These are phyloP conservation scores for Crotalaria pallida DNA, from an alignment of 306 rosid genomes.

Conservation along the genomic window DNA sequence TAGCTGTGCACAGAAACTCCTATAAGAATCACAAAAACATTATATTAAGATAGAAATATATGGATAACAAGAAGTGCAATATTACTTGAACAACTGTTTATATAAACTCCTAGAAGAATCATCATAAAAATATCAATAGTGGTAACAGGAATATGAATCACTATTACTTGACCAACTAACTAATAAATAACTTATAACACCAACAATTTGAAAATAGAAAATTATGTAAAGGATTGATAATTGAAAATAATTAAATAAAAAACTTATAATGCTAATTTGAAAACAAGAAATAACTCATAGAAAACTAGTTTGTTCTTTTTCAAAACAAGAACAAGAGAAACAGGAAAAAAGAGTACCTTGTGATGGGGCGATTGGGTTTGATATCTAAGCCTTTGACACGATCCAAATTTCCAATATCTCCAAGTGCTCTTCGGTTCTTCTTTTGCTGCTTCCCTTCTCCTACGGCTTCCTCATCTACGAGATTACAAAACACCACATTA, in stretches of 20 bases:
- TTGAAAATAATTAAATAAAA: too few species aligned
- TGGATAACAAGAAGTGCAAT: neutral
- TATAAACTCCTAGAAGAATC: too few species aligned
- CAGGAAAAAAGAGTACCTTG: conserved; percentile 37
- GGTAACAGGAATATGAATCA: too few species aligned
- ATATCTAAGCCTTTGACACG: conserved; percentile 40
- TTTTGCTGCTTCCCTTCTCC: conserved; percentile 55
- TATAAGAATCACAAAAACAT: conserved; percentile 18
- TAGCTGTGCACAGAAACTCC: conserved; percentile 81
- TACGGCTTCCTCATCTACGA: conserved; percentile 51
- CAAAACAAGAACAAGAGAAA: neutral
- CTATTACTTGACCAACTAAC: too few species aligned
- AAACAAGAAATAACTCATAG: too few species aligned
- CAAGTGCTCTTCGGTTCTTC: conserved; percentile 62
- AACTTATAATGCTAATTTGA: too few species aligned
- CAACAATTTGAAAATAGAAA: too few species aligned
- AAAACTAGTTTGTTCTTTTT: too few species aligned
- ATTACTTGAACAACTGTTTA: neutral
- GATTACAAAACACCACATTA: neutral
- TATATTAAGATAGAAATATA: neutral
- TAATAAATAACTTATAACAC: too few species aligned
- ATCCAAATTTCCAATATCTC: conserved; percentile 75
- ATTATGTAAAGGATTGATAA: neutral
- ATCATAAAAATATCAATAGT: too few species aligned
- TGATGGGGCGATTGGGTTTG: conserved; percentile 81